phyloP scores from a whole-genome alignment of 1,284 basidiomycete species.

The Pseudomicrostroma phylloplanum region DNA sequence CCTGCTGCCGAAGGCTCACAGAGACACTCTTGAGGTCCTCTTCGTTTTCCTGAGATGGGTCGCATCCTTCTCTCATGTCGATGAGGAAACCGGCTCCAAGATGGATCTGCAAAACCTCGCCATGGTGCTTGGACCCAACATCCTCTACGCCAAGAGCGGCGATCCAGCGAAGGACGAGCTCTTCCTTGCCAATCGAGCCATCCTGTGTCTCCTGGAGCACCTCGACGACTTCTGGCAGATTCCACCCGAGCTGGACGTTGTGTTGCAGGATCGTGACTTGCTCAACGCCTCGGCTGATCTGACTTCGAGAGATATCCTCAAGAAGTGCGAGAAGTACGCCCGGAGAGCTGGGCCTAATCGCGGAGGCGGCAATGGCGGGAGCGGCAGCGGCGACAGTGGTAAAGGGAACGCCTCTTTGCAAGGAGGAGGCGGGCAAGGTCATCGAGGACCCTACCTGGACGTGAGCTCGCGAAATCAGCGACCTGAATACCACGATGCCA shows the following conservation, averaged over 20 bases:
- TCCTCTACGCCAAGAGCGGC: constrained; percentile 75
- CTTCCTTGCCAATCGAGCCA: constrained; percentile 70
- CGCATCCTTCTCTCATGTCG: constrained; percentile 94
- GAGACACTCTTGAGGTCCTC: constrained; percentile 94
- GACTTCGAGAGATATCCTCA: constrained; percentile 40
- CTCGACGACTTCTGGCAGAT: constrained; percentile 73
- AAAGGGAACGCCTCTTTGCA: background rate
- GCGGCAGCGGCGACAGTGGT: background rate
- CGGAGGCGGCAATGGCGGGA: background rate
- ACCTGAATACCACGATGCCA: constrained; percentile 32
- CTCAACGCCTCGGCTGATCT: constrained; percentile 39
- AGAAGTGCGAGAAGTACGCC: constrained; percentile 44
- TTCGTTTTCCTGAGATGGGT: constrained; percentile 99
- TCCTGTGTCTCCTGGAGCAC: constrained; percentile 66
- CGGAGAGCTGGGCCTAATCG: constrained; percentile 15
- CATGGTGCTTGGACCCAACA: constrained; percentile 95
- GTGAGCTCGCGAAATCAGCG: constrained; percentile 22
- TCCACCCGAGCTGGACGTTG: constrained; percentile 39
- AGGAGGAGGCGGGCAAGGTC: constrained; percentile 21
- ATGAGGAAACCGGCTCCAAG: constrained; percentile 95
- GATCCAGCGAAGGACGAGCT: constrained; percentile 88
- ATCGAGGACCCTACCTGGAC: constrained; percentile 9
- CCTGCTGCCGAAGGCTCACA: constrained; percentile 82
- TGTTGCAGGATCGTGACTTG: constrained; percentile 43
- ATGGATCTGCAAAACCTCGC: constrained; percentile 96